These are phyloP conservation scores for Fusarium mangiferae DNA, from an alignment of 2,329 filamentous ascomycete genomes.

Conservation along the genomic window DNA sequence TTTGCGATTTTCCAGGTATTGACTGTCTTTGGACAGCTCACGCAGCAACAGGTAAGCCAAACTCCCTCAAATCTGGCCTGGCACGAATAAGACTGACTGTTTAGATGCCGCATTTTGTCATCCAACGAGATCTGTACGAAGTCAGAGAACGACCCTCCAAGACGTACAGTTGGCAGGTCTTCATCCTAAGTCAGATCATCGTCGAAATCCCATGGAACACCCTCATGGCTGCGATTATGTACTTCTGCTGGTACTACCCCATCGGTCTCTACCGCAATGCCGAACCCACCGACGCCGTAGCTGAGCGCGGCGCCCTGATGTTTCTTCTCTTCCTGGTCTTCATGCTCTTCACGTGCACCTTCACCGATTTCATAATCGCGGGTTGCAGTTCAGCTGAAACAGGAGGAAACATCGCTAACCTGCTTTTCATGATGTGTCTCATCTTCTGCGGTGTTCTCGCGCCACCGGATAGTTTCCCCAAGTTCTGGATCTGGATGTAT, in stretches of 20 bases:
- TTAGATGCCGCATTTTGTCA: conserved; percentile 75
- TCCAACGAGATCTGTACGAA: conserved; percentile 75
- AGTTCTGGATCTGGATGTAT: conserved; percentile 64
- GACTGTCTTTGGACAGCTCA: conserved; percentile 72
- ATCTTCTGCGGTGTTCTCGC: conserved; percentile 46
- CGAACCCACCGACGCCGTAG: conserved; percentile 56
- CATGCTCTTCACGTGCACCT: conserved; percentile 74
- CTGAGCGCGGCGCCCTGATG: conserved; percentile 70
- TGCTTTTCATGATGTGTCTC: conserved; percentile 71
- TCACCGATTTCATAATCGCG: conserved; percentile 72
- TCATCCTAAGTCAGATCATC: conserved; percentile 72
- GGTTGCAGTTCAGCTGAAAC: conserved; percentile 73
- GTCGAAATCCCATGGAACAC: conserved; percentile 79
- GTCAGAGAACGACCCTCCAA: conserved; percentile 74
- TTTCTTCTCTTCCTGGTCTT: conserved; percentile 72
- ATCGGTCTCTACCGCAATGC: conserved; percentile 72
- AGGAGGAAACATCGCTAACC: conserved; percentile 72
- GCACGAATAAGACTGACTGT: accelerated
- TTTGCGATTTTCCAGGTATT: conserved; percentile 74
- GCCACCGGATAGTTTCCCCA: conserved; percentile 62
- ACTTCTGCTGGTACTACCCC: conserved; percentile 76
- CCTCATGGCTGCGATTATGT: conserved; percentile 71
- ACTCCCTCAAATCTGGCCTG: accelerated
- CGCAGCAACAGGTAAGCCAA: conserved; percentile 59
- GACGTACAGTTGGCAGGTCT: conserved; percentile 74